Evolutionary conservation across 1,284 basidiomycete species (phyloP).

Genomic region (Malassezia dermatis): DNA sequence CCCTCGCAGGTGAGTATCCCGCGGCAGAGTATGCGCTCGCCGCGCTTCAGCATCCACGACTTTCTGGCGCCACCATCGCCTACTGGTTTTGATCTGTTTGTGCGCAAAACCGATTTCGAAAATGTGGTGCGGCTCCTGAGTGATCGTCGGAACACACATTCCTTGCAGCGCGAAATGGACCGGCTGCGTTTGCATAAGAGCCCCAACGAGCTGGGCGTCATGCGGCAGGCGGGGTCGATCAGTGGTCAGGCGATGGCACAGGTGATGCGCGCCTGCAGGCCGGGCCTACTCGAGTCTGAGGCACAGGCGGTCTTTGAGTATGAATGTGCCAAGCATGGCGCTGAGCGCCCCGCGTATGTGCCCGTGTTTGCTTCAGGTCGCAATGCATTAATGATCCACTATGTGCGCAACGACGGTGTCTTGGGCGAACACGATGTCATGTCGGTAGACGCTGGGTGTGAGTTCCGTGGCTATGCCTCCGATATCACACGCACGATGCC

Average conservation of each 20-base stretch:
- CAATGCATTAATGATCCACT: slow-evolving; percentile 40
- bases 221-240: slow-evolving; percentile 37
- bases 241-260: slow-evolving; percentile 39
- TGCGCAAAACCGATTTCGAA: slow-evolving; percentile 43
- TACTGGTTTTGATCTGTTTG: slow-evolving; percentile 33
- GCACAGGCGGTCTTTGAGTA: slow-evolving; percentile 41
- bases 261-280: slow-evolving; percentile 32
- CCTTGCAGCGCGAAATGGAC: slow-evolving; percentile 34
- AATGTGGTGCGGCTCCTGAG: slow-evolving; percentile 33
- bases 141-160: slow-evolving; percentile 34
- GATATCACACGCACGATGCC: slow-evolving; percentile 95
- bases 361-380: slow-evolving; percentile 41
- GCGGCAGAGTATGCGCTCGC: slow-evolving; percentile 16
- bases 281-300: slow-evolving; percentile 29
- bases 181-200: slow-evolving; percentile 33
- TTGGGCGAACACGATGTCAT: slow-evolving; percentile 28
- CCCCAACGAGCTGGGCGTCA: slow-evolving; percentile 37
- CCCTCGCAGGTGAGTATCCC: slow-evolving; percentile 30
- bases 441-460: slow-evolving; percentile 46
- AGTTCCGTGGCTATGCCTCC: slow-evolving; percentile 72
- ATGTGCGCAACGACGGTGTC: slow-evolving; percentile 36
- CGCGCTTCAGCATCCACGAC: slow-evolving; percentile 29
- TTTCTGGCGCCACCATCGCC: slow-evolving; percentile 38
- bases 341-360: slow-evolving; percentile 42
- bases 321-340: slow-evolving; percentile 30